Base-by-base conservation (phyloP, 331 rosid species). In the Prunus yedoensis region DNA sequence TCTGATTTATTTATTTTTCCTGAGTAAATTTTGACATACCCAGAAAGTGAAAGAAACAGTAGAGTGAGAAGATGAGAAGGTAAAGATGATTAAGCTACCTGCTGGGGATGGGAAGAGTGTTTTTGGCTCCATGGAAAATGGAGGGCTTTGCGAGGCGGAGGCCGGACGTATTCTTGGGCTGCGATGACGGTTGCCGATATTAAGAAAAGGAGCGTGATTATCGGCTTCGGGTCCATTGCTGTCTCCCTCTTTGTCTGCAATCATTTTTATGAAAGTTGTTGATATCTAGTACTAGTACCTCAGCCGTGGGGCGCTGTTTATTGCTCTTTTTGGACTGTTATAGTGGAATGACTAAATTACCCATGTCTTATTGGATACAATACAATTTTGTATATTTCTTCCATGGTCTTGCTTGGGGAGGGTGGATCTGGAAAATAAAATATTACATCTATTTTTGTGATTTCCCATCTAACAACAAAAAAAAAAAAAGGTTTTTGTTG, bases 101-200 rank as follows among this genome's bases (percentile, higher is more conserved):
- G 98, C 47, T 89, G 93, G 8, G 99, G 96, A 43, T 77, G 77
- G 73, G 89, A 89, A 68, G 92, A 56, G 15, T 80, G 50, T 53
- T 81, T 84, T 7, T 47, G 73, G 61, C 51, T 41, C 92, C 91
- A 84, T 71, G 92, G 90, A 56, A 94, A 81, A 4, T 83, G 84
- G 12, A 94, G 88, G 32, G 89, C 73, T 80, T 89, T 59, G 10
- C 97, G 90, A 20, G 96, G 96, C 62, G 23, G 85, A 30, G 98
- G 98, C 56, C 96, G 93, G 68, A 92, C 70, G 46, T 94, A 91
- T 23, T 85, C 90, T 35, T 85, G 90, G 60, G 77, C 87, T 13
- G 85, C 28, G 68, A 64, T 73, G 41, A 70, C 73, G 11, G 71
- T 68, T 23, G 83, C 72, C 52, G 84, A 77, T 63, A 85, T 17